Evolutionary conservation across 2,329 filamentous ascomycete genomes (phyloP).

Genomic region (Trichothecium roseum): DNA sequence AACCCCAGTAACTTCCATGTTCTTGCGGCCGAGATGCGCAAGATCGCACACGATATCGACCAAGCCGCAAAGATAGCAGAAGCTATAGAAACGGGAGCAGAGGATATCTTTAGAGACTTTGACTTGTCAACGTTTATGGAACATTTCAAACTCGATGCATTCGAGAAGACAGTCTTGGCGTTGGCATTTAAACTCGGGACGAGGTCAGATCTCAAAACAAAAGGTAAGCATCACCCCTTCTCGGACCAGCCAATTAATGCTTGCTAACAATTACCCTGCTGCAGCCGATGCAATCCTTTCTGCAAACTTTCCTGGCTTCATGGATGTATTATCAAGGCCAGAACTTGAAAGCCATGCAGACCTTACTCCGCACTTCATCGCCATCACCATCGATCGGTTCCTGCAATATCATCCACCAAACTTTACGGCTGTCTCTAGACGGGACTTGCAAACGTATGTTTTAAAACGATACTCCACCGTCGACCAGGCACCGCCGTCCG

Average conservation of each 20-base stretch:
- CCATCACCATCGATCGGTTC: conserved; percentile 73
- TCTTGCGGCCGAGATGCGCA: conserved; percentile 73
- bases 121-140: conserved; percentile 93
- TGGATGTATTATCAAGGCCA: conserved; percentile 62
- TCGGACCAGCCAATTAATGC: conserved; percentile 30
- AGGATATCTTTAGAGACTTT: conserved; percentile 91
- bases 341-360: conserved; percentile 55
- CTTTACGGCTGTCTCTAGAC: conserved; percentile 66
- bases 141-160: conserved; percentile 84
- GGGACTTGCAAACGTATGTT: conserved; percentile 57
- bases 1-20: conserved; percentile 77
- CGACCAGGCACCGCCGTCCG: conserved; percentile 56
- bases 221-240: conserved; percentile 49
- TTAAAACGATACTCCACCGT: conserved; percentile 57
- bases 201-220: conserved; percentile 73
- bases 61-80: conserved; percentile 89
- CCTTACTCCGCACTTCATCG: conserved; percentile 59
- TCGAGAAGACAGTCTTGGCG: conserved; percentile 79
- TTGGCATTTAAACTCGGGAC: conserved; percentile 79
- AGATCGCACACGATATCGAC: conserved; percentile 68
- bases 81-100: conserved; percentile 79
- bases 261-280: conserved; percentile 13
- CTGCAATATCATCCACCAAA: conserved; percentile 78
- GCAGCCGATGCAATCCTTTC: conserved; percentile 83
- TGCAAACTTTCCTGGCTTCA: conserved; percentile 66